Evolutionary conservation across 805 yeast species (phyloP), one percentile per base, ranked within the genome.

Genomic region (Metschnikowia henanensis): DNA sequence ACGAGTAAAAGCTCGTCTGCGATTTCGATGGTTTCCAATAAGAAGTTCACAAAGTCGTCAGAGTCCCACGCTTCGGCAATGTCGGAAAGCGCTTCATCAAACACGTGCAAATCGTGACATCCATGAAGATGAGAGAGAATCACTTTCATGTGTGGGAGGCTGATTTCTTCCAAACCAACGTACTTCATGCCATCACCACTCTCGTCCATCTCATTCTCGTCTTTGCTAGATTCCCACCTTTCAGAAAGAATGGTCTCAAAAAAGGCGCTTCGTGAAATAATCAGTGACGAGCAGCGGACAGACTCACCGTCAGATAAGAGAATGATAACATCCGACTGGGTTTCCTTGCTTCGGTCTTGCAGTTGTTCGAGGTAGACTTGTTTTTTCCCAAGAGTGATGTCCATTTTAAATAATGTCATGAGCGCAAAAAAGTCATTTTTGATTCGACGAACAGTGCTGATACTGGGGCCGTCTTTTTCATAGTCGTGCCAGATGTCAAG

Each of bases 1-100:
- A 75, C 71, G 23, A 87, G 55, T 51, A 86, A 59, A 7, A 89
- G 59, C 52, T 82, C 83, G 56, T 87, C 91, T 3, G 86, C 64
- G 3, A 79, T 59, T 40, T 77, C 81, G 42, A 87, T 68, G 26
- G 86, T 56, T 10, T 80, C 87, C 19, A 90, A 64, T 3, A 80
- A 64, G 31, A 69, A 57, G 43, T 77, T 77, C 17, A 83, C 70
- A 45, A 82, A 81, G 1, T 73, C 74, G 25, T 68, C 70, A 1
- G 57, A 46, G 19, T 49, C 50, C 9, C 22, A 20, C 5, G 41
- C n/a, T 6, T 45, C 50, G 9, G 25, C 25, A 4, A 46, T 36
- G 5, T 35, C 19, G 13, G 20, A 12, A 6, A 23, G 25, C 6
- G 50, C 39, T 1, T 48, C 46, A 17, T 71, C 67, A 49, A 79